Evolutionary conservation across 306 rosid genomes (phyloP), one percentile per base, ranked within the genome.

Genomic region (Carpinus viminea): DNA sequence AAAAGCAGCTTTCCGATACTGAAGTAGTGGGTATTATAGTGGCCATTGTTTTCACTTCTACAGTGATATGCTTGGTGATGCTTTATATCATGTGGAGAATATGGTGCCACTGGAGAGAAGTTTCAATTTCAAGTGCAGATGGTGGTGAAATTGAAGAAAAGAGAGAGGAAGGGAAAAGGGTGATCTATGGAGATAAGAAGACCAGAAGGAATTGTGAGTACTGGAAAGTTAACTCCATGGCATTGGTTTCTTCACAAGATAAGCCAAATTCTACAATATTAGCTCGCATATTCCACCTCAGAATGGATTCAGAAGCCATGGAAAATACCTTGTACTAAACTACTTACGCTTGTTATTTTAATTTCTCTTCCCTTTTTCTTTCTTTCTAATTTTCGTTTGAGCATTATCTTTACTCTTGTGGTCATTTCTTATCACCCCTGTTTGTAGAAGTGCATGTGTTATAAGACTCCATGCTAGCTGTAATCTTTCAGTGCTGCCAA

Each of bases 71-170:
- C 84, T 72, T 91, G 70, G 74, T 84, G 50, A 80, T 95, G 92
- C 10, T 93, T 77, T 93, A 88, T 76, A 78, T 85, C n/a, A 93
- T 95, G 99, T 82, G 89, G 70, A 91, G 94, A 78, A 95, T 95
- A n/a, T 95, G 98, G 98, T 86, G 92, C 82, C 89, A 89, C 21
- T 95, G 99, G 99, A 91, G 94, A 87, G 80, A 84, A 81, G 93
- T 90, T 51, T 70, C 91, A 0, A 85, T 91, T 77, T 88, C 96
- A 41, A 95, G 81, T 78, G 79, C 85, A 24, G 93, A 90, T 3
- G 87, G 88, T 56, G 84, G 82, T 46, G 80, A 48, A 48, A 75
- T 46, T 53, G 85, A 73, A 12, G 28, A 55, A 31, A 81, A 71
- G 73, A 82, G 55, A 78, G 85, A 86, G 72, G 94, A 81, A 15